Percentiles rank a stretch among this genome's conserved stretches.
phyloP scores from a whole-genome alignment of 257 asterid genomes.

The Schizonepeta tenuifolia region DNA sequence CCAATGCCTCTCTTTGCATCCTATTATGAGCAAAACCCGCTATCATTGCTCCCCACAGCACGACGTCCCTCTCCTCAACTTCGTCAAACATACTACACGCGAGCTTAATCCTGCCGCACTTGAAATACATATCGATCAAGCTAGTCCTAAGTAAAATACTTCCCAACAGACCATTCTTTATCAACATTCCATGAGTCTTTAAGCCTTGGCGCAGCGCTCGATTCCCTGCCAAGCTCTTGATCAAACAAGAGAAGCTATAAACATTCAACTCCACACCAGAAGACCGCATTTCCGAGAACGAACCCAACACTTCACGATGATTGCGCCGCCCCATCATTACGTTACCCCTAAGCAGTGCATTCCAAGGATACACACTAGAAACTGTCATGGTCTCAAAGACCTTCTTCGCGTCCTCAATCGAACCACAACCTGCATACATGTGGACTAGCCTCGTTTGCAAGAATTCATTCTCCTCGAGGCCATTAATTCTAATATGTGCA shows the following conservation, averaged over 20 bases:
- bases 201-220: slow-evolving; percentile 72
- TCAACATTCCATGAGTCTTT: slow-evolving; percentile 74
- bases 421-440: slow-evolving; percentile 76
- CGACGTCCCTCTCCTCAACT: slow-evolving; percentile 74
- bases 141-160: slow-evolving; percentile 64
- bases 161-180: slow-evolving; percentile 71
- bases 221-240: slow-evolving; percentile 86
- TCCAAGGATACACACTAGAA: slow-evolving; percentile 84
- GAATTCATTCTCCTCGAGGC: slow-evolving; percentile 72
- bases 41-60: slow-evolving; percentile 88
- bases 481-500: slow-evolving; percentile 64
- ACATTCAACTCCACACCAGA: slow-evolving; percentile 78
- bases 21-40: slow-evolving; percentile 88
- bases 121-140: slow-evolving; percentile 91
- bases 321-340: slow-evolving; percentile 69
- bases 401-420: slow-evolving; percentile 67
- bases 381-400: slow-evolving; percentile 68
- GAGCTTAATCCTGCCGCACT: slow-evolving; percentile 81
- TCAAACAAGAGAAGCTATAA: slow-evolving; percentile 85
- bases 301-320: slow-evolving; percentile 50
- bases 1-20: slow-evolving; percentile 75
- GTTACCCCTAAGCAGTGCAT: slow-evolving; percentile 90
- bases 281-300: slow-evolving; percentile 71
- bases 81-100: slow-evolving; percentile 70
- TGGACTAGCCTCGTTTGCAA: slow-evolving; percentile 71